phyloP scores from a whole-genome alignment of 1,139 yeast species.

The Taphrina confusa region DNA sequence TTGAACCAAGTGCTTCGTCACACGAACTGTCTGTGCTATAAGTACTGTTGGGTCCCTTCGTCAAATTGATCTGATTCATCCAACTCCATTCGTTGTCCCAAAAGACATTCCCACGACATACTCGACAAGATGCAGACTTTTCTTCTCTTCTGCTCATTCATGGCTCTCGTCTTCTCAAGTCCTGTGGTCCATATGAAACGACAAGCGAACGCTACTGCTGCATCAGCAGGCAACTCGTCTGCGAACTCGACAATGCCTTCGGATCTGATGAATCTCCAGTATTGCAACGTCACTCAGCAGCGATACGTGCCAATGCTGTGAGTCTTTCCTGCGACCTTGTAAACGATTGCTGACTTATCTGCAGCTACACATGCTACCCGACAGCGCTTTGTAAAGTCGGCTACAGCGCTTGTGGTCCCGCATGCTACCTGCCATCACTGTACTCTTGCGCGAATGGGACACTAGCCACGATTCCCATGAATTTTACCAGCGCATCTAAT shows the following conservation, averaged over 20 bases:
- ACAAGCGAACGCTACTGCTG: not conserved
- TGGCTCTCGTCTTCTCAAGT: not conserved
- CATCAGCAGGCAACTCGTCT: not conserved
- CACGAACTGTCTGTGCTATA: too few relatives aligned
- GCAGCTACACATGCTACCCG: constrained; percentile 14
- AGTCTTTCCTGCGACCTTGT: not conserved
- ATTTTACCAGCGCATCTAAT: not conserved
- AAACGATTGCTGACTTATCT: not conserved
- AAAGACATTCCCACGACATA: too few relatives aligned
- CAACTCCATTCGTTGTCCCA: too few relatives aligned
- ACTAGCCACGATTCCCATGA: constrained; percentile 7
- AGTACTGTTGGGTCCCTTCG: too few relatives aligned
- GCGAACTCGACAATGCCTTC: not conserved
- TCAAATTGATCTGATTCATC: too few relatives aligned
- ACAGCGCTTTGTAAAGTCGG: constrained; percentile 12
- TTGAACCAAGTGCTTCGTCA: too few relatives aligned
- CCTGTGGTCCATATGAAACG: not conserved
- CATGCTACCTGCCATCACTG: constrained; percentile 15
- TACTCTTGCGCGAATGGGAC: constrained; percentile 11
- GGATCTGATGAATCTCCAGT: constrained; percentile 6
- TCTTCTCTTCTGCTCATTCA: not conserved
- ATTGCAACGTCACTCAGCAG: constrained; percentile 17
- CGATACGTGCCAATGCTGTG: constrained; percentile 5
- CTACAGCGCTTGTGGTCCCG: constrained; percentile 4
- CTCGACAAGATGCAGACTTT: constrained; percentile 8